phyloP scores from a whole-genome alignment of 1,284 basidiomycete genomes.

The Puccinia novopanici region DNA sequence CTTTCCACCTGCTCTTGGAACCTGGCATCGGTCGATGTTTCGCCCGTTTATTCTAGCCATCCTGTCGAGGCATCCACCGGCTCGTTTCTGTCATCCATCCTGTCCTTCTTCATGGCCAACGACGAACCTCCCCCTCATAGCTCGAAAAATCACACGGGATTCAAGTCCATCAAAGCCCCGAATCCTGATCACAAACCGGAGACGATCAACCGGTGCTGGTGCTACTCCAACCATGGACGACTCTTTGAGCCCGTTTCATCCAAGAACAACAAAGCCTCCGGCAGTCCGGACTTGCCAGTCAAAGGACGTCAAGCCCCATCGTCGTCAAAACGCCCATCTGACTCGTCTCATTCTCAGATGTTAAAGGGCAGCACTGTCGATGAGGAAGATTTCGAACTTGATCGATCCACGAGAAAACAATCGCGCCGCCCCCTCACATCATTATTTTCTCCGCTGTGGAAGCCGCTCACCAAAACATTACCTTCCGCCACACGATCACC shows the following conservation, averaged over 20 bases:
- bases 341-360: neutral
- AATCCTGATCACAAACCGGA: neutral
- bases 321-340: too few species aligned
- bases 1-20: slow-evolving; percentile 51
- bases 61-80: neutral
- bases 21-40: slow-evolving; percentile 42
- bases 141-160: slow-evolving; percentile 4
- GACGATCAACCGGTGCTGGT: slow-evolving; percentile 31
- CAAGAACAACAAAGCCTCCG: neutral
- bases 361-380: neutral
- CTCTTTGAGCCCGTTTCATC: slow-evolving; percentile 41
- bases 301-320: neutral
- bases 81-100: slow-evolving; percentile 19
- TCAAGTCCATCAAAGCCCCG: slow-evolving; percentile 3
- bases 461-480: slow-evolving; percentile 19
- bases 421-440: slow-evolving; percentile 34
- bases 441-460: slow-evolving; percentile 40
- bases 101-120: slow-evolving; percentile 7
- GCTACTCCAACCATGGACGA: slow-evolving; percentile 31
- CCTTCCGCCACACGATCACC: slow-evolving; percentile 14
- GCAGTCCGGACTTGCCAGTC: neutral
- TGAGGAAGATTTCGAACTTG: neutral
- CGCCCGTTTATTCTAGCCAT: slow-evolving; percentile 19
- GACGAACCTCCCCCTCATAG: neutral
- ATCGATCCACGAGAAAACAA: neutral